Base-by-base conservation (phyloP, 192 early-diverging fungal genomes). In the Coemansia sp. region DNA sequence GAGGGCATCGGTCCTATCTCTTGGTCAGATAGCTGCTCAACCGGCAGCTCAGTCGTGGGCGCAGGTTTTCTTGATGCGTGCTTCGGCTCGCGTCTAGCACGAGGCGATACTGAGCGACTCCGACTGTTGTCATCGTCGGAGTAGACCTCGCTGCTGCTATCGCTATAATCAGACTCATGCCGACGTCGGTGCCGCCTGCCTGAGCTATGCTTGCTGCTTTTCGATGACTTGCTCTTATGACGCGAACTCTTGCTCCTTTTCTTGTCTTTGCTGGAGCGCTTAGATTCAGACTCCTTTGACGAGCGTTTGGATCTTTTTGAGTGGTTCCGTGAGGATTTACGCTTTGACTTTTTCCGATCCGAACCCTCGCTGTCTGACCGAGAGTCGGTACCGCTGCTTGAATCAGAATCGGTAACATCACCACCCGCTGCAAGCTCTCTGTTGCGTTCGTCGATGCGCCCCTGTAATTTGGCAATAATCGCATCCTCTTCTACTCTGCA, bases 401-500 rank as follows among this genome's bases (percentile, higher is more conserved):
- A 42, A 11, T 71, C 65, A 31, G 22, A 16, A 65, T 68, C 63
- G 63, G 64, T 54, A 71, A 54, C 62, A 63, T 73, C 42, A 73
- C 57, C 34, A 46, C 71, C 62, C 54, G 43, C 54, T 13, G 18
- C 4, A 13, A 10, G 1, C 2, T 24, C 61, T 34, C 38, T 41
- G 61, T 63, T 63, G 36, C 61, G 61, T 9, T 66, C 42, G 38
- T 77, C 70, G 3, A 77, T 43, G n/a, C 61, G 73, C 49, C 54
- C 70, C 33, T 77, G 68, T 24, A 77, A 43, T 47, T 75, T 51
- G 0, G 72, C 70, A 42, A 85, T 66, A 44, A 85, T 51, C 3
- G 52, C 64, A 9, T 76, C 78, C 18, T 85, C 83, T 11, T 65
- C 75, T 1, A 44, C 24, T 10, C 63, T 66, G 47, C 88, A 84